Conservation (phyloP, 352 stramenopile species). For the Stramenopiles sp. region DNA sequence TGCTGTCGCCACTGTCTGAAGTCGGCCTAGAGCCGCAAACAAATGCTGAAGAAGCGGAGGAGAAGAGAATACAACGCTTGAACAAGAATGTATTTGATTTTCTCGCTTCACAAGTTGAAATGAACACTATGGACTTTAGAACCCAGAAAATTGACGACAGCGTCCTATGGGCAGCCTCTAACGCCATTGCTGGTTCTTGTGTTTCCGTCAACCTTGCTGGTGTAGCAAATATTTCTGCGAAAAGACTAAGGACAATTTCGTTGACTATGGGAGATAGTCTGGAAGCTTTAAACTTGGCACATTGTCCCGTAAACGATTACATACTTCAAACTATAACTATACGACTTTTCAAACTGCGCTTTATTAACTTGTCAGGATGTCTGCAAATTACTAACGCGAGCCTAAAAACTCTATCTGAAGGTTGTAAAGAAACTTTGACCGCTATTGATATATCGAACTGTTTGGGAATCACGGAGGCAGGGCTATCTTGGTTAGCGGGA, state of each 20-base stretch:
- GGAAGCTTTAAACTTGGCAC: conserved; percentile 15
- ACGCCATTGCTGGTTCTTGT: background rate
- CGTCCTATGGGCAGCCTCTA: background rate
- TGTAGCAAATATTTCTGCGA: background rate
- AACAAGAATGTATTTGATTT: background rate
- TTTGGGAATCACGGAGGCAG: conserved; percentile 12
- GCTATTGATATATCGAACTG: conserved; percentile 18
- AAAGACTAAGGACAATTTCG: conserved; percentile 14
- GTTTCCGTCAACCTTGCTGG: background rate
- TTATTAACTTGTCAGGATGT: conserved; percentile 13
- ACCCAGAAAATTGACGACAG: background rate
- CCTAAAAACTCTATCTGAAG: conserved; percentile 7
- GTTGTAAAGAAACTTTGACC: conserved; percentile 13
- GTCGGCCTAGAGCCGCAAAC: background rate
- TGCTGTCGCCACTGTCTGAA: background rate
- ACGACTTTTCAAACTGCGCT: conserved; percentile 15
- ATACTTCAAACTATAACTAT: conserved; percentile 15
- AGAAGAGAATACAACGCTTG: background rate
- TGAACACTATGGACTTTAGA: background rate
- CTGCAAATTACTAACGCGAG: conserved; percentile 13
- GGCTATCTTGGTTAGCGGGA: conserved; percentile 18
- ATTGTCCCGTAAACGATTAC: conserved; percentile 7
- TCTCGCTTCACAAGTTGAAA: background rate
- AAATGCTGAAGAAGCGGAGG: background rate
- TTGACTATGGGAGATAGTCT: conserved; percentile 18